phyloP scores from a whole-genome alignment of 768 basidiomycete species.

The Chiua virens region DNA sequence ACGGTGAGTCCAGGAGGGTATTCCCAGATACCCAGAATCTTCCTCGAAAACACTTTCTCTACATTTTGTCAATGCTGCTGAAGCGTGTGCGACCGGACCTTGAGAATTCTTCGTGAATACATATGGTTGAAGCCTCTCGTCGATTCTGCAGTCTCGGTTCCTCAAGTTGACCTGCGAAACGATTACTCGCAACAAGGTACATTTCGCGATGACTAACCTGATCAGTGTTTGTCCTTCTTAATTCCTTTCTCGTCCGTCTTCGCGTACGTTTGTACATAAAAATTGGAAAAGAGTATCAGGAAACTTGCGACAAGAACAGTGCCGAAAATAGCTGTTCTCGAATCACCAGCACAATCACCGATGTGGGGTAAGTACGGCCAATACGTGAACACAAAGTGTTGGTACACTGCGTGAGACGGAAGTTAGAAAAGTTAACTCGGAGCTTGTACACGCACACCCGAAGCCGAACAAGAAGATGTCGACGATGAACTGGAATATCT shows the following conservation, averaged over 20 bases:
- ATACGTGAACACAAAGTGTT: slow-evolving; percentile 27
- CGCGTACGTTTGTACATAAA: slow-evolving; percentile 25
- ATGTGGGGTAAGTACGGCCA: slow-evolving; percentile 24
- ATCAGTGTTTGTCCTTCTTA: not conserved
- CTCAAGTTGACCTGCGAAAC: not conserved
- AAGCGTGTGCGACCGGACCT: too few species aligned
- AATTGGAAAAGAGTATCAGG: slow-evolving; percentile 24
- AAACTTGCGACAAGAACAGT: slow-evolving; percentile 19
- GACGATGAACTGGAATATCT: slow-evolving; percentile 27
- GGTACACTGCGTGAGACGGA: slow-evolving; percentile 18
- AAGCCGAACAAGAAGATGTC: slow-evolving; percentile 22
- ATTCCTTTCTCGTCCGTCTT: not conserved
- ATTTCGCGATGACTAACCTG: not conserved
- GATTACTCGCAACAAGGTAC: slow-evolving; percentile 1
- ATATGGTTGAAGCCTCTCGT: too few species aligned
- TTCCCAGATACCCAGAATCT: too few species aligned
- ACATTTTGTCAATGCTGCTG: too few species aligned
- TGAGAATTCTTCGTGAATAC: too few species aligned
- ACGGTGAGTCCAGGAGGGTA: not conserved
- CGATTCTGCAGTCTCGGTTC: too few species aligned
- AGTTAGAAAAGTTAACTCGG: too few species aligned
- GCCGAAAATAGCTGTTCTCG: slow-evolving; percentile 14
- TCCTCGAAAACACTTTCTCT: too few species aligned
- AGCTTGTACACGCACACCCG: slow-evolving; percentile 16
- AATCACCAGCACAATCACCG: slow-evolving; percentile 27